Conservation (phyloP, 768 basidiomycete genomes). For the Tephrocybe sp. region DNA sequence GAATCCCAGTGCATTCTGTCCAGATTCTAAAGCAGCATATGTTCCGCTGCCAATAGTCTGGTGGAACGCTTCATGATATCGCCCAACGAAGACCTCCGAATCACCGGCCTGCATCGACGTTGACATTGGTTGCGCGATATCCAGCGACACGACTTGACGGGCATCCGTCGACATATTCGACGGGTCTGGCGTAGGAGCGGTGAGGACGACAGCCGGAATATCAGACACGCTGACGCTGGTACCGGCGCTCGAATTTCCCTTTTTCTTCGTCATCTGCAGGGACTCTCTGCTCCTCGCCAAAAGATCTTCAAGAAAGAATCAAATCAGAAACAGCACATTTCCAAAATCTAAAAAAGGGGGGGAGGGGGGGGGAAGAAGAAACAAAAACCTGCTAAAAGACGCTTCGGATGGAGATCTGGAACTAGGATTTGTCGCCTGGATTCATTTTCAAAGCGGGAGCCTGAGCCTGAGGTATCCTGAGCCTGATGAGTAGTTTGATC, state of each 20-base stretch:
- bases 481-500: not conserved
- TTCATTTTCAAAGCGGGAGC: no score
- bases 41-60: no score
- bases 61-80: no score
- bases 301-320: not conserved
- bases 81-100: not conserved
- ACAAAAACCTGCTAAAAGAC: not conserved
- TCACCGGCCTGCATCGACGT: not conserved
- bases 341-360: not conserved
- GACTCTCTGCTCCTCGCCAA: not conserved
- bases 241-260: not conserved
- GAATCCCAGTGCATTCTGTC: slow-evolving; percentile 5
- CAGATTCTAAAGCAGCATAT: not conserved
- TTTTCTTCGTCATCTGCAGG: not conserved
- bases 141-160: not conserved
- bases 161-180: not conserved
- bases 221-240: not conserved
- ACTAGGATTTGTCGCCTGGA: not conserved
- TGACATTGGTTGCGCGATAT: not conserved
- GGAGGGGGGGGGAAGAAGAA: no score
- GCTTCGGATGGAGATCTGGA: not conserved
- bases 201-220: slow-evolving; percentile 13
- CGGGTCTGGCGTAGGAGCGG: slow-evolving; percentile 13
- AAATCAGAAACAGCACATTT: not conserved
- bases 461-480: not conserved